Conservation (phyloP, 2,329 filamentous ascomycete genomes). For the Fusarium anthophilum region DNA sequence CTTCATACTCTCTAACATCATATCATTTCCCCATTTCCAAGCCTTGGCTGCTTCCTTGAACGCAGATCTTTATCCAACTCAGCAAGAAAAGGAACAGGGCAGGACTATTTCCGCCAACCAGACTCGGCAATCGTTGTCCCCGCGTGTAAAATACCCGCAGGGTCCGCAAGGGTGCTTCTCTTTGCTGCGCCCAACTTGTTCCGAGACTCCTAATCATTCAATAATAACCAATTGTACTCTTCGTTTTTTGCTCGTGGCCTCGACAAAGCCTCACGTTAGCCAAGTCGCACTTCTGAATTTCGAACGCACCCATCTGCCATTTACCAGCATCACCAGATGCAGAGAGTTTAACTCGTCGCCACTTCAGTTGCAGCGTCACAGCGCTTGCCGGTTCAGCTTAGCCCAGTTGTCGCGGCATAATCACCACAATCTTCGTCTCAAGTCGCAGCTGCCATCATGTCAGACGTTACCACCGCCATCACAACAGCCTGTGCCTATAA, state of each 20-base stretch:
- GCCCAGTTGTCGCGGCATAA: conserved; percentile 14
- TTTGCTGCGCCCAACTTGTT: conserved; percentile 28
- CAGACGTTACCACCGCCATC: conserved; percentile 51
- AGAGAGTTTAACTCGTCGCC: conserved; percentile 11
- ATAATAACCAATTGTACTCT: conserved; percentile 40
- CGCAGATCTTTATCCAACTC: conserved; percentile 34
- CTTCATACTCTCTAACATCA: conserved; percentile 1
- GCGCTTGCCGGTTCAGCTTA: conserved; percentile 16
- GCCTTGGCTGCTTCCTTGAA: conserved; percentile 27
- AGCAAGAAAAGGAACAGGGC: conserved; percentile 7
- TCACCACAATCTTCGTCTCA: conserved; percentile 11
- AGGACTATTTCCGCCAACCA: conserved; percentile 32
- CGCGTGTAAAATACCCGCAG: conserved; percentile 33
- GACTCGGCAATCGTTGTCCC: conserved; percentile 38
- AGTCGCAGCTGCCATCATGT: conserved; percentile 44
- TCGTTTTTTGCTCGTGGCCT: conserved; percentile 33
- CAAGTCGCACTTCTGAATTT: conserved; percentile 16
- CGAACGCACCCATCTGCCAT: conserved; percentile 3
- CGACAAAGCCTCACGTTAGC: conserved; percentile 10
- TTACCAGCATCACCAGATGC: conserved; percentile 20
- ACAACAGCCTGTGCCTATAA: conserved; percentile 51
- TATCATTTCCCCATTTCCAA: conserved; percentile 11
- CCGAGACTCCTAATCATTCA: conserved; percentile 17
- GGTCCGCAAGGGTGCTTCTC: conserved; percentile 29
- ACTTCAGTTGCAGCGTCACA: conserved; percentile 25